phyloP scores from a whole-genome alignment of 805 yeast genomes.

The Candida krabiensis region DNA sequence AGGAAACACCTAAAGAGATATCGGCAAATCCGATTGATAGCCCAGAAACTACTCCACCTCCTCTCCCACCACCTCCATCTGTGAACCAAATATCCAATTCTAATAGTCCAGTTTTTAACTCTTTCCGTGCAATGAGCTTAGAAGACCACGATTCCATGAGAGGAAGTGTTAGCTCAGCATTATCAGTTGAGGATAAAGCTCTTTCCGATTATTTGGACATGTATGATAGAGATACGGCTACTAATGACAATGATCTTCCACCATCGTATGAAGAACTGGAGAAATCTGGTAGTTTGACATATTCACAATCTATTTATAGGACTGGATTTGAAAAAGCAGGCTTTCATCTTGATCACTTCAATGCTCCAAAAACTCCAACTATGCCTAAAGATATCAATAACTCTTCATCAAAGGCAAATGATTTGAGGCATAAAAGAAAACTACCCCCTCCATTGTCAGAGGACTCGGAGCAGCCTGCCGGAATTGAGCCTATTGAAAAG shows the following conservation, averaged over 20 bases:
- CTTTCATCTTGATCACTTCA: slow-evolving; percentile 29
- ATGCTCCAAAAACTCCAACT: slow-evolving; percentile 6
- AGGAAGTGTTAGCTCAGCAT: slow-evolving; percentile 23
- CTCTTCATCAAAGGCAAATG: not conserved
- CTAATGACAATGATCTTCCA: slow-evolving; percentile 25
- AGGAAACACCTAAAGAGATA: slow-evolving; percentile 1
- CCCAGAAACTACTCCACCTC: slow-evolving; percentile 20
- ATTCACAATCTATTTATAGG: slow-evolving; percentile 34
- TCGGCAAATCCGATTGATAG: not conserved
- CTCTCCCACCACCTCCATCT: slow-evolving; percentile 33
- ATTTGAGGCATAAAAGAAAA: slow-evolving; percentile 22
- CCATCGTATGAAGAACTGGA: slow-evolving; percentile 36
- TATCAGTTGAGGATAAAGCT: slow-evolving; percentile 25
- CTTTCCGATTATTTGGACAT: slow-evolving; percentile 13
- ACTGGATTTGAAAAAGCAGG: slow-evolving; percentile 39
- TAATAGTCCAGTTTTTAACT: slow-evolving; percentile 25
- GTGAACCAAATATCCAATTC: slow-evolving; percentile 22
- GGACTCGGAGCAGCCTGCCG: slow-evolving; percentile 5
- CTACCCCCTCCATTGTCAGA: slow-evolving; percentile 26
- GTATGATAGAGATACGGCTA: slow-evolving; percentile 8
- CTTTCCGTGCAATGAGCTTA: slow-evolving; percentile 13
- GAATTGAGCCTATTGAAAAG: not conserved
- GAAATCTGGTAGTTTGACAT: slow-evolving; percentile 33
- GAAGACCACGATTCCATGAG: slow-evolving; percentile 7
- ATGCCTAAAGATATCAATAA: slow-evolving; percentile 4